phyloP scores from a whole-genome alignment of 768 basidiomycete species.

The Pisolithus marmoratus region DNA sequence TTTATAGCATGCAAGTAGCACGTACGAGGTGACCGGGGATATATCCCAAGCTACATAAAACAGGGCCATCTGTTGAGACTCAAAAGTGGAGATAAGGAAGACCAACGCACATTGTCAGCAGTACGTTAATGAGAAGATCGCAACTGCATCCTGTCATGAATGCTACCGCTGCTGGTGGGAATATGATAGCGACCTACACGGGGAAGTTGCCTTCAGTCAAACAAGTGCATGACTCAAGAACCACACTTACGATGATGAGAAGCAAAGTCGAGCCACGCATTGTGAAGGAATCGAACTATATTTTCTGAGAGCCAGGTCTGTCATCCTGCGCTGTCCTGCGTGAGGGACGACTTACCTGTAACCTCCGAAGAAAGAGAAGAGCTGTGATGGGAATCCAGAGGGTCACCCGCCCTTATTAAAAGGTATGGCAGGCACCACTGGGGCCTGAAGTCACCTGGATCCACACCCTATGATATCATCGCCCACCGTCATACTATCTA shows the following conservation, averaged over 20 bases:
- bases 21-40: constrained; percentile 55
- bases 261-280: neutral
- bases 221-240: neutral
- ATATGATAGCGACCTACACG: constrained; percentile 61
- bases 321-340: neutral
- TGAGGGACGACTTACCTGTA: no score
- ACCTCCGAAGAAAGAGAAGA: no score
- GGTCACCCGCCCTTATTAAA: no score
- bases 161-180: constrained; percentile 72
- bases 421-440: neutral
- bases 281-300: no score
- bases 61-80: neutral
- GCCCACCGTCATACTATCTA: no score
- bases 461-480: neutral
- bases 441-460: neutral
- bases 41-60: constrained; percentile 54
- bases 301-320: neutral
- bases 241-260: neutral
- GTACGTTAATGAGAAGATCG: constrained; percentile 78
- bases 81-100: neutral
- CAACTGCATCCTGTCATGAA: constrained; percentile 77
- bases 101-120: constrained; percentile 61
- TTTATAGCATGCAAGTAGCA: neutral
- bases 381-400: no score
- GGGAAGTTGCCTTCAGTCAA: neutral